These are phyloP conservation scores for Pythium aphanidermatum DNA, from an alignment of 352 stramenopile genomes.

Conservation along the genomic window DNA sequence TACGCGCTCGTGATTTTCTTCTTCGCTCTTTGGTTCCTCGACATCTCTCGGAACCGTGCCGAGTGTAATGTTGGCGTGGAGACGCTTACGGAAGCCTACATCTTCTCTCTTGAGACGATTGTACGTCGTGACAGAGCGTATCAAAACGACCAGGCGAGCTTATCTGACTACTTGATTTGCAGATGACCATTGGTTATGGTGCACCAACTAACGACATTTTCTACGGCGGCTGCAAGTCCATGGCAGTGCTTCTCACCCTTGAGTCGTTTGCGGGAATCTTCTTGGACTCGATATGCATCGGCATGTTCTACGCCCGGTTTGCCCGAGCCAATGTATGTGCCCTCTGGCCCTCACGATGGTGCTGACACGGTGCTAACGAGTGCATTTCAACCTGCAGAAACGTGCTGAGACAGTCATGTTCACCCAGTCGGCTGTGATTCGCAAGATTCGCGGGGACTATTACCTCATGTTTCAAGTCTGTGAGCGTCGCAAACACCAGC, in stretches of 20 bases:
- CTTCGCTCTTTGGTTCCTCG: slow-evolving; percentile 70
- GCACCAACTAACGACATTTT: slow-evolving; percentile 86
- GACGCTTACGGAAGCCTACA: slow-evolving; percentile 76
- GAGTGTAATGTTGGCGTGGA: slow-evolving; percentile 69
- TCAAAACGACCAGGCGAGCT: too few relatives aligned
- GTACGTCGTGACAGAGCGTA: too few relatives aligned
- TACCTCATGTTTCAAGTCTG: slow-evolving; percentile 92
- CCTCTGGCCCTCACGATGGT: not conserved
- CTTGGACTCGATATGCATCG: slow-evolving; percentile 81
- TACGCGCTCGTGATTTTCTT: slow-evolving; percentile 80
- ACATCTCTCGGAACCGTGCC: slow-evolving; percentile 51
- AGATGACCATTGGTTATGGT: slow-evolving; percentile 88
- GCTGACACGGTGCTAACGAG: too few relatives aligned
- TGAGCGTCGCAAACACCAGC: slow-evolving; percentile 85
- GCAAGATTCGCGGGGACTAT: slow-evolving; percentile 83
- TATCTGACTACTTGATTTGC: too few relatives aligned
- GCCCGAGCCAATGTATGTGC: slow-evolving; percentile 61
- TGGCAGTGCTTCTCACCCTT: slow-evolving; percentile 69
- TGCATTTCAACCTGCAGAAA: too few relatives aligned
- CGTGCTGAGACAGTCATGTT: slow-evolving; percentile 86
- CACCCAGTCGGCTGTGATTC: slow-evolving; percentile 78
- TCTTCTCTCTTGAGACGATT: slow-evolving; percentile 86
- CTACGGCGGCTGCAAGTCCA: slow-evolving; percentile 75
- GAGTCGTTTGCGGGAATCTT: slow-evolving; percentile 86
- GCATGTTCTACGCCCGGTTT: slow-evolving; percentile 85